These are phyloP conservation scores for Coniochaeta sp. DNA, from an alignment of 2,329 filamentous ascomycete genomes.

Conservation along the genomic window DNA sequence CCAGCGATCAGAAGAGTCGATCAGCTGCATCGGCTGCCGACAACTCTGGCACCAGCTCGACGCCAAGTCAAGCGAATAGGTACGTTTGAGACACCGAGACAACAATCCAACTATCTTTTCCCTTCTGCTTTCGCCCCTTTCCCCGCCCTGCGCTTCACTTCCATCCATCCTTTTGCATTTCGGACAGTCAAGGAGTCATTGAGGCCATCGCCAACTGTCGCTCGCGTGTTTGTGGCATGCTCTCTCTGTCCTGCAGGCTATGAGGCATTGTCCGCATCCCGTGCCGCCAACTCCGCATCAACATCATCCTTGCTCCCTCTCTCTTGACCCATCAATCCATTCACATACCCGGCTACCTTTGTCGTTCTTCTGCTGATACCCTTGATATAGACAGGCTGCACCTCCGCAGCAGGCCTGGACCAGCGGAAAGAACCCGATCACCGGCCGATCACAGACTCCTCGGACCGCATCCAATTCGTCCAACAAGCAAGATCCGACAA, in stretches of 20 bases:
- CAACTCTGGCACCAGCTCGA: constrained; percentile 12
- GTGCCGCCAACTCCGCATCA: not conserved
- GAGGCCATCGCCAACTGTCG: not conserved
- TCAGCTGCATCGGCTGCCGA: constrained; percentile 8
- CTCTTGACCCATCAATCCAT: not conserved
- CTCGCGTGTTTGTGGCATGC: not conserved
- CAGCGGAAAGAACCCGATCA: constrained; percentile 23
- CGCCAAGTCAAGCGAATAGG: constrained; percentile 18
- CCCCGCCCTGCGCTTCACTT: constrained; percentile 3
- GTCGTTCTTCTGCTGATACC: not conserved
- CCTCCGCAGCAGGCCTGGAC: constrained; percentile 23
- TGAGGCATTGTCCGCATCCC: not conserved
- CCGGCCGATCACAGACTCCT: constrained; percentile 18
- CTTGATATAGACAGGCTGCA: constrained; percentile 20
- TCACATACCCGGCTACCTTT: too few species aligned
- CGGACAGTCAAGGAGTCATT: not conserved
- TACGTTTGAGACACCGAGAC: constrained; percentile 20
- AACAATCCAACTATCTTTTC: constrained; percentile 9
- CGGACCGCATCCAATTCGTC: constrained; percentile 15
- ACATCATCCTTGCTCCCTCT: not conserved
- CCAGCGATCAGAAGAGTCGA: constrained; percentile 19
- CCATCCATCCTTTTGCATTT: not conserved
- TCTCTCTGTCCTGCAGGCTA: not conserved
- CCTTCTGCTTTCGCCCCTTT: not conserved
- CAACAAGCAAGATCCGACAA: constrained; percentile 17